Conservation (phyloP, 208 protist genomes). For the Angomonas ambiguus region DNA sequence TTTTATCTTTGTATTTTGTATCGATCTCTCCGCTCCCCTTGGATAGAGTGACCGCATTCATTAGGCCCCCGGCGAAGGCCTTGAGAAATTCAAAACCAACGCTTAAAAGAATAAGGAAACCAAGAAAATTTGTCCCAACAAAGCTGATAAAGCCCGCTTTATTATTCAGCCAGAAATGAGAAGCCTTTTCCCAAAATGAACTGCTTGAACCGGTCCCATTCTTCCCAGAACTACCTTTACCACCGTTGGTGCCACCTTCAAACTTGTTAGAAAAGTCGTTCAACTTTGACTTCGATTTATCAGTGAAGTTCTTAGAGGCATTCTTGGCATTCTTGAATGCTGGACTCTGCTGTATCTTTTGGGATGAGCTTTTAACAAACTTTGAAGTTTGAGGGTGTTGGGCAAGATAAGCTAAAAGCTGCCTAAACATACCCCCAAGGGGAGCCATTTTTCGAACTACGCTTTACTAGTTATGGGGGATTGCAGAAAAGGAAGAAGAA, state of each 20-base stretch:
- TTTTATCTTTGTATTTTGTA: slow-evolving; percentile 16
- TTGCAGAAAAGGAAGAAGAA: neutral
- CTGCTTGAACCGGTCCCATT: slow-evolving; percentile 8
- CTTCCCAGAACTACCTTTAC: neutral
- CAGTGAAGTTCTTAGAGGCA: slow-evolving; percentile 12
- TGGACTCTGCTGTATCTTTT: slow-evolving; percentile 9
- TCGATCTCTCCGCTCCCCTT: neutral
- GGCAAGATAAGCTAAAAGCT: slow-evolving; percentile 29
- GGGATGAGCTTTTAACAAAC: slow-evolving; percentile 21
- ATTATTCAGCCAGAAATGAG: slow-evolving; percentile 21
- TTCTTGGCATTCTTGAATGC: neutral
- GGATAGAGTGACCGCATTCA: neutral
- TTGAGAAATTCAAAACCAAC: slow-evolving; percentile 20
- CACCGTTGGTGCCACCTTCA: neutral
- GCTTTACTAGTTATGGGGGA: neutral
- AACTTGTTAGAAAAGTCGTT: slow-evolving; percentile 13
- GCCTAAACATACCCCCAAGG: slow-evolving; percentile 29
- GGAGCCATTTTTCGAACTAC: slow-evolving; percentile 19
- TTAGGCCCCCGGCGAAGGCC: neutral
- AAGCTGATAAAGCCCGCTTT: slow-evolving; percentile 35
- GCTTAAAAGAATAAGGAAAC: slow-evolving; percentile 55
- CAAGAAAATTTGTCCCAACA: slow-evolving; percentile 63
- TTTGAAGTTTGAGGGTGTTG: slow-evolving; percentile 30
- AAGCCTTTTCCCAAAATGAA: slow-evolving; percentile 16
- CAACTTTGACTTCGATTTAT: slow-evolving; percentile 14